A percentile compares a stretch with the other conserved stretches of the same genome.
Evolutionary conservation across 2,329 filamentous ascomycete genomes (phyloP).

Genomic region (Pseudocercospora vitis): DNA sequence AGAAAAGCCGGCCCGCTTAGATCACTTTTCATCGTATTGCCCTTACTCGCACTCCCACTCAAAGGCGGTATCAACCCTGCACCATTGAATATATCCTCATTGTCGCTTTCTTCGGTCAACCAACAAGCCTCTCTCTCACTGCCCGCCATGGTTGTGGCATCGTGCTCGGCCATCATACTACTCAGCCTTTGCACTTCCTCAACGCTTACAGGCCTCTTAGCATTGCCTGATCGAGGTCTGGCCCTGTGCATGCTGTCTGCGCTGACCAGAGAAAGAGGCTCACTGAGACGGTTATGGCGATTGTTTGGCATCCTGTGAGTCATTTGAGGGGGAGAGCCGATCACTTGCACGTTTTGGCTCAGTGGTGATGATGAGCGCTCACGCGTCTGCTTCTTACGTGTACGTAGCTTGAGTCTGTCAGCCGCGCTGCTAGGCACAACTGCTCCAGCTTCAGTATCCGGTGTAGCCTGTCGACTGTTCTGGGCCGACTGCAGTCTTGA

Average conservation of each 20-base stretch:
- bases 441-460: conserved; percentile 6
- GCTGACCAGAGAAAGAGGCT: conserved; percentile 32
- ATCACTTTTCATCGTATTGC: conserved; percentile 23
- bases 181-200: conserved; percentile 32
- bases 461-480: not conserved
- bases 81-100: conserved; percentile 21
- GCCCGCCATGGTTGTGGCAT: conserved; percentile 22
- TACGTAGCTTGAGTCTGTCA: conserved; percentile 5
- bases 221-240: conserved; percentile 24
- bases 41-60: conserved; percentile 9
- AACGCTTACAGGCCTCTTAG: conserved; percentile 28
- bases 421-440: not conserved
- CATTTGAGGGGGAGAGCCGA: not conserved
- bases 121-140: conserved; percentile 20
- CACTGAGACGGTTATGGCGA: conserved; percentile 25
- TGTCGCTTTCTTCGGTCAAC: conserved; percentile 21
- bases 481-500: conserved; percentile 16
- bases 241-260: conserved; percentile 34
- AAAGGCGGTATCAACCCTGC: conserved; percentile 23
- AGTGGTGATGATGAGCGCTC: conserved; percentile 31
- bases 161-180: conserved; percentile 32
- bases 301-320: conserved; percentile 10
- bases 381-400: conserved; percentile 13
- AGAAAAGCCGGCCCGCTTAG: conserved; percentile 31
- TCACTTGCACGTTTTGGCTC: conserved; percentile 20